Percentiles rank a stretch among this genome's conserved stretches.
These are phyloP conservation scores for Rhodotorula glutinis DNA, from an alignment of 1,284 basidiomycete species.

Conservation along the genomic window DNA sequence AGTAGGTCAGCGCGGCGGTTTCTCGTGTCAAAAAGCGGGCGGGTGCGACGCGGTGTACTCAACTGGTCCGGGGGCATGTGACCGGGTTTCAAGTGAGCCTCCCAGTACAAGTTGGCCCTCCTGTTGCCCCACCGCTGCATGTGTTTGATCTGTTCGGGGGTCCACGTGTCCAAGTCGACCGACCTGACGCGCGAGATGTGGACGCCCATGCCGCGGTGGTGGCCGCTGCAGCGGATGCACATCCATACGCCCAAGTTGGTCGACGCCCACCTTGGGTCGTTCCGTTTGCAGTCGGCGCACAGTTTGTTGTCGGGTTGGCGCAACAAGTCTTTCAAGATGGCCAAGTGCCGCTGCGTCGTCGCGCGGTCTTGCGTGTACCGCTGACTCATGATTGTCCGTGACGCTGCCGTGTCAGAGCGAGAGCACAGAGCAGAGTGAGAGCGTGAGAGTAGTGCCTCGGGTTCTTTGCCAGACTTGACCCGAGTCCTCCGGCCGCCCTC, in stretches of 20 bases:
- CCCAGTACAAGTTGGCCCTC: conserved; percentile 93
- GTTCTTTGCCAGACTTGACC: too few relatives aligned
- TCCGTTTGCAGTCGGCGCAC: conserved; percentile 83
- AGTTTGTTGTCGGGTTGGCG: conserved; percentile 49
- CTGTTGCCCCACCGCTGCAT: conserved; percentile 94
- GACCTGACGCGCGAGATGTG: conserved; percentile 98
- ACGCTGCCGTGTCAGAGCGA: not conserved
- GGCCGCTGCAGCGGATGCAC: conserved; percentile 97
- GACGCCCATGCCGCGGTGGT: conserved; percentile 96
- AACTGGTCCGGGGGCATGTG: conserved; percentile 94
- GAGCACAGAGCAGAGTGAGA: not conserved
- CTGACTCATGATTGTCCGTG: conserved; percentile 23
- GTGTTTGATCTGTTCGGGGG: conserved; percentile 94
- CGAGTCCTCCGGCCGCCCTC: too few relatives aligned
- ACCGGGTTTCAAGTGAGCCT: conserved; percentile 87
- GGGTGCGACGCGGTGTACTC: conserved; percentile 48
- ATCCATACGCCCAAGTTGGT: conserved; percentile 77
- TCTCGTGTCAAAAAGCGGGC: too few relatives aligned
- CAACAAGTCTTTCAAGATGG: conserved; percentile 75
- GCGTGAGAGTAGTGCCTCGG: too few relatives aligned
- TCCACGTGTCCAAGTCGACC: conserved; percentile 97
- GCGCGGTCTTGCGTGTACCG: conserved; percentile 39
- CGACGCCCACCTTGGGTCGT: conserved; percentile 96
- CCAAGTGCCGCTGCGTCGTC: conserved; percentile 50
- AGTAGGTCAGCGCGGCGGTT: conserved; percentile 6